phyloP scores from a whole-genome alignment of 306 rosid species.

The Abrus pulchellus region DNA sequence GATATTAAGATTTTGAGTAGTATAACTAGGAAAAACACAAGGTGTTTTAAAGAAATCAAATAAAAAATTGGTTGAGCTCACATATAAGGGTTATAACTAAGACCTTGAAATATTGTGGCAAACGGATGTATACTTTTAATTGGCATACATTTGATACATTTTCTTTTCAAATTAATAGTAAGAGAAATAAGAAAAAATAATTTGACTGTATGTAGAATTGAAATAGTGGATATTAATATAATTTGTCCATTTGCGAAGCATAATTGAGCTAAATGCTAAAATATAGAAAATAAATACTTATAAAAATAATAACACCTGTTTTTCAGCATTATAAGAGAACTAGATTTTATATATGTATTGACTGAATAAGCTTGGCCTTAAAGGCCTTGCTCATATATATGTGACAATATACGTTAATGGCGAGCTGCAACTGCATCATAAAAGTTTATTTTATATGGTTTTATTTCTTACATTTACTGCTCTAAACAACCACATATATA shows the following conservation, averaged over 20 bases:
- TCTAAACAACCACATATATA: background rate
- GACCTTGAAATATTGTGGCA: background rate
- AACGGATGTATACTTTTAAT: background rate
- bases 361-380: constrained; percentile 2
- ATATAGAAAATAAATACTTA: background rate
- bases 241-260: no score
- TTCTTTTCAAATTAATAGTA: background rate
- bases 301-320: background rate
- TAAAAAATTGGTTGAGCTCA: background rate
- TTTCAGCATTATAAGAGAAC: background rate
- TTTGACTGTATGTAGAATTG: background rate
- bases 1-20: background rate
- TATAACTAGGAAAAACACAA: no score
- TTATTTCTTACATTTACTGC: constrained; percentile 11
- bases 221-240: no score
- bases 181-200: background rate
- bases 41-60: no score
- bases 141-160: background rate
- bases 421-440: constrained; percentile 9
- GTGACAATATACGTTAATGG: constrained; percentile 8
- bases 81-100: no score
- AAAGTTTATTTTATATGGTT: constrained; percentile 11
- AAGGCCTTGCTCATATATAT: background rate
- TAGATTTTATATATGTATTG: background rate
- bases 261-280: no score